Evolutionary conservation across 2,329 filamentous ascomycete species (phyloP), one percentile per base, ranked within the genome.

Genomic region (Triangularia setosa): DNA sequence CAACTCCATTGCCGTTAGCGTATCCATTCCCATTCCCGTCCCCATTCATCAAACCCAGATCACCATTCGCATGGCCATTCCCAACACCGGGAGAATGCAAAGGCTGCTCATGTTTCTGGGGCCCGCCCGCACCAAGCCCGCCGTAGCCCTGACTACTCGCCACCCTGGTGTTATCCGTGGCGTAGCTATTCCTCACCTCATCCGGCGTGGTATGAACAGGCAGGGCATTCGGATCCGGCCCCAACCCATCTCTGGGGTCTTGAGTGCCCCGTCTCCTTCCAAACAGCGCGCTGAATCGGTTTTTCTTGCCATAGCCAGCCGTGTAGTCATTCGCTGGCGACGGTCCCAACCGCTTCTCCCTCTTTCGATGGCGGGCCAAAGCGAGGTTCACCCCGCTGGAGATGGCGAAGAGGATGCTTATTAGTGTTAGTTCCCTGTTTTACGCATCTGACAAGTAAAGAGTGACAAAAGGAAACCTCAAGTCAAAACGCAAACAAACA

Each of bases 261-360:
- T 27, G 24, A 14, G 30, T 60, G 35, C 67, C 66, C n/a, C 65
- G 57, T 60, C 68, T 60, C 24, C 64, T 21, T 16, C 65, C 61
- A 18, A 68, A 64, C 21, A 59, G 23, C 30, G 64, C 44, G 58
- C 61, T 48, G 25, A 60, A 63, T 6, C 62, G 2, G 12, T 54
- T 48, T 28, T 57, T 35, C 44, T 53, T 61, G 60, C 67, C 68
- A 56, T 65, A 71, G 52, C 69, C 69, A 11, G 66, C 67, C 52
- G 68, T 71, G 64, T 69, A 69, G 61, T 66, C 61, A 61, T 79
- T 80, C 59, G 72, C 75, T 2, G 79, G 77, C 58, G 74, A 74
- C 12, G 78, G 77, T 57, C 78, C 79, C 67, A 78, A 77, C 33
- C 75, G 72, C 65, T 72, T 67, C 69, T 80, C 78, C 73, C 78